These are phyloP conservation scores for Fusarium sp. DNA, from an alignment of 2,329 filamentous ascomycete species.

Conservation along the genomic window DNA sequence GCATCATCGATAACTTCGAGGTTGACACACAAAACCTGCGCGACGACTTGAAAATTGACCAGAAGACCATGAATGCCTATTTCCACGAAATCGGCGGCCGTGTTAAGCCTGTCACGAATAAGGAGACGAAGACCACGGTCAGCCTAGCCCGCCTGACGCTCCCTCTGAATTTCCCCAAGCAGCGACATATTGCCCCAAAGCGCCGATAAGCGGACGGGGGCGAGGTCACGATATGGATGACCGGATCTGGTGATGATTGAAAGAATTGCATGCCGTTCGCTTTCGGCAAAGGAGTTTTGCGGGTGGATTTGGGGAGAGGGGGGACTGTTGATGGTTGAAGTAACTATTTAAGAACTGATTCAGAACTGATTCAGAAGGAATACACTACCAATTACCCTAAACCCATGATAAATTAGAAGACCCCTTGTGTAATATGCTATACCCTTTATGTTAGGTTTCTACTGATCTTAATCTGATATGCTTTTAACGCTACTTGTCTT, in stretches of 20 bases:
- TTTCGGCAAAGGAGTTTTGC: slow-evolving; percentile 37
- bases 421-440: not conserved
- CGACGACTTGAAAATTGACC: slow-evolving; percentile 78
- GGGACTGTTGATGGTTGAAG: not conserved
- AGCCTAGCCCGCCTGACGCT: slow-evolving; percentile 77
- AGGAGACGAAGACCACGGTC: slow-evolving; percentile 66
- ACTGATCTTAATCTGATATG: too few relatives aligned
- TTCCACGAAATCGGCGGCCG: slow-evolving; percentile 81
- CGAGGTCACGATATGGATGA: not conserved
- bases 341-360: not conserved
- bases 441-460: not conserved
- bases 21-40: slow-evolving; percentile 76
- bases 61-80: slow-evolving; percentile 76
- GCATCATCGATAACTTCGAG: slow-evolving; percentile 78
- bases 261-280: slow-evolving; percentile 33
- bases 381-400: not conserved
- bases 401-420: not conserved
- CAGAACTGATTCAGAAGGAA: not conserved
- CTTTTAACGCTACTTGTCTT: too few relatives aligned
- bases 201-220: slow-evolving; percentile 30
- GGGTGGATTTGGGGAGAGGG: not conserved
- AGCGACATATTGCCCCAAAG: slow-evolving; percentile 49
- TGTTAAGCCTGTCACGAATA: slow-evolving; percentile 69
- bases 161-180: slow-evolving; percentile 85
- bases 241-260: slow-evolving; percentile 18